Conservation (phyloP, 2,329 filamentous ascomycete genomes). For the Stachybotrys chlorohalonatus region DNA sequence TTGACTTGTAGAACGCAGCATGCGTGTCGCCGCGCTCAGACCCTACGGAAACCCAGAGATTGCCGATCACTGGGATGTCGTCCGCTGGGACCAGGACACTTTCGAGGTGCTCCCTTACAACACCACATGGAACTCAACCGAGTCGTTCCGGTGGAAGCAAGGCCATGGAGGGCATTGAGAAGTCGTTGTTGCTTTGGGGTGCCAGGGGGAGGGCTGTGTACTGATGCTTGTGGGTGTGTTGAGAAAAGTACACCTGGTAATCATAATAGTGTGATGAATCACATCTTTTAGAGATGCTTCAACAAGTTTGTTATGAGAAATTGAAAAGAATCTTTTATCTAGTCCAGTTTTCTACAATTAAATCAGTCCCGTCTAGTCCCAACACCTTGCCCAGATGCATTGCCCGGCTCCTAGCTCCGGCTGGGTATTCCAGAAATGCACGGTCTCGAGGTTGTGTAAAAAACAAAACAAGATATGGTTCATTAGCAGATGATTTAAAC, state of each 20-base stretch:
- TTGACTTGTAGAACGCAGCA: slow-evolving; percentile 10
- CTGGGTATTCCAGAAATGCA: not conserved
- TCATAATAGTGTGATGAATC: not conserved
- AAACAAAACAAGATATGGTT: not conserved
- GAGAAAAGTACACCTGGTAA: not conserved
- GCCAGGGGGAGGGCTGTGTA: too few relatives aligned
- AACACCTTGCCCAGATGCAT: not conserved
- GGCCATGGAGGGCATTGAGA: not conserved
- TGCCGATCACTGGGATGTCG: slow-evolving; percentile 32
- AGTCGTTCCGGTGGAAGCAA: not conserved
- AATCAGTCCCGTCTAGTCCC: not conserved
- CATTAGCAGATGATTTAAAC: not conserved
- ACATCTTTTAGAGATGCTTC: not conserved
- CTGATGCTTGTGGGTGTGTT: not conserved
- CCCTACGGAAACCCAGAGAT: slow-evolving; percentile 31
- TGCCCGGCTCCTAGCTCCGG: not conserved
- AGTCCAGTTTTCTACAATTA: not conserved
- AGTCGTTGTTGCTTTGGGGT: not conserved
- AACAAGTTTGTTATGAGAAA: not conserved
- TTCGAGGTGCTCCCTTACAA: slow-evolving; percentile 25
- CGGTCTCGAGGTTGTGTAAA: not conserved
- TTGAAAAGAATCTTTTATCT: too few relatives aligned
- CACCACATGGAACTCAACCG: slow-evolving; percentile 14
- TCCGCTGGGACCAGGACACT: slow-evolving; percentile 19
- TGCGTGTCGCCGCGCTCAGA: slow-evolving; percentile 31